Evolutionary conservation across 129 eudicot genomes (phyloP).

Genomic region (sunflower (Helianthus annuus)): DNA sequence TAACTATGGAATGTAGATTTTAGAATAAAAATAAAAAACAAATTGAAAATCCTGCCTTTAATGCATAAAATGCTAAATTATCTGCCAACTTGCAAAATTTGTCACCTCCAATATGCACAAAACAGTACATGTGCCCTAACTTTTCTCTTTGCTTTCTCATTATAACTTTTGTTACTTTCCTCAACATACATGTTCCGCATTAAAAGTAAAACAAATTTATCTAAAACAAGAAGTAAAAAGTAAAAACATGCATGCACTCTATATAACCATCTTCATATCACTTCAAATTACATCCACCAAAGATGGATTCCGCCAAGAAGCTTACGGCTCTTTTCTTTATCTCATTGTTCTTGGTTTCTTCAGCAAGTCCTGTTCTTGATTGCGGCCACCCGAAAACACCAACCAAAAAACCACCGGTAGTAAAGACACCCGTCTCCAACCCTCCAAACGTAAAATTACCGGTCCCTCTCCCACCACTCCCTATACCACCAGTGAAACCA

Average conservation of each 20-base stretch:
- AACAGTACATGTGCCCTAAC: conserved; percentile 42
- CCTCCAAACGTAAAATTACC: conserved; percentile 17
- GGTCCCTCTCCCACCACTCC: conserved; percentile 1
- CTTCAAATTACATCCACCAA: conserved; percentile 20
- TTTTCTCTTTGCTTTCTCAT: conserved; percentile 28
- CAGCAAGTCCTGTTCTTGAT: conserved; percentile 50
- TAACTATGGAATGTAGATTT: background rate
- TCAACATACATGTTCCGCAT: conserved; percentile 4
- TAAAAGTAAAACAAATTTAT: background rate
- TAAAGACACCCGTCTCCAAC: background rate
- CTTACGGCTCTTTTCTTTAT: conserved; percentile 64
- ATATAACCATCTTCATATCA: conserved; percentile 30
- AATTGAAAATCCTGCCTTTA: conserved; percentile 4
- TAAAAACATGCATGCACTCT: conserved; percentile 23
- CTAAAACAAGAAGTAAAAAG: conserved; percentile 1
- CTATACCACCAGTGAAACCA: background rate
- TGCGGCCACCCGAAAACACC: conserved; percentile 47
- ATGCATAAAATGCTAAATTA: conserved; percentile 29
- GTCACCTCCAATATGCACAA: conserved; percentile 46
- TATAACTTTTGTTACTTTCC: conserved; percentile 32
- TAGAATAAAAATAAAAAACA: background rate
- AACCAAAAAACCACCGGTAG: background rate
- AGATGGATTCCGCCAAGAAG: conserved; percentile 51
- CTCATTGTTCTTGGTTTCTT: conserved; percentile 57
- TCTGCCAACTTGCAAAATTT: conserved; percentile 42